phyloP scores from a whole-genome alignment of 2,329 filamentous ascomycete genomes.

The Venturia asperata region DNA sequence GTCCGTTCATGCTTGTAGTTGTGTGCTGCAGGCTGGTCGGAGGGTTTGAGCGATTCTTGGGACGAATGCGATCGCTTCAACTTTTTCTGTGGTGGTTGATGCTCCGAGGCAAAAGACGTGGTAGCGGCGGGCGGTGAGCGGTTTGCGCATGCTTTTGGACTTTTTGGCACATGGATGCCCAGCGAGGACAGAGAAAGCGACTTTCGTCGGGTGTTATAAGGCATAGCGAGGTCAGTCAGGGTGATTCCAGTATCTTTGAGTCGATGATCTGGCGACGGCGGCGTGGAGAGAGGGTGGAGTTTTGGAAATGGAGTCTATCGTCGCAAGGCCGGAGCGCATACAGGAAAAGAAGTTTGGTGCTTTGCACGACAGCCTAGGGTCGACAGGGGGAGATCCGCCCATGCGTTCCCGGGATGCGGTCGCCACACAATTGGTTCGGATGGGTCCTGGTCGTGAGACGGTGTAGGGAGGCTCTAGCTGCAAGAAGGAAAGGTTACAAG shows the following conservation, averaged over 20 bases:
- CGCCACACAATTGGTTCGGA: conserved; percentile 4
- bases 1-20: conserved; percentile 29
- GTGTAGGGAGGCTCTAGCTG: conserved; percentile 9
- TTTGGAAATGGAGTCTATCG: not conserved
- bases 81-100: conserved; percentile 47
- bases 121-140: conserved; percentile 54
- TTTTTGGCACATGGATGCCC: conserved; percentile 73
- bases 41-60: conserved; percentile 24
- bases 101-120: conserved; percentile 17
- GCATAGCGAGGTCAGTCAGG: conserved; percentile 49
- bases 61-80: conserved; percentile 68
- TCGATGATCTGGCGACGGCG: not conserved
- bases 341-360: conserved; percentile 14
- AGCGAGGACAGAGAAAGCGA: conserved; percentile 87
- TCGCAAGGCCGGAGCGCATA: conserved; percentile 15
- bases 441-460: not conserved
- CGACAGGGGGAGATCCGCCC: not conserved
- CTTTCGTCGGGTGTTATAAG: conserved; percentile 95
- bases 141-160: conserved; percentile 42
- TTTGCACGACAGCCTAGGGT: not conserved
- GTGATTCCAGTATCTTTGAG: not conserved
- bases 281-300: not conserved
- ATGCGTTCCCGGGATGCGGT: not conserved
- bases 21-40: conserved; percentile 30
- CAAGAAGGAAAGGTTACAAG: not conserved